These are phyloP conservation scores for Chrysanthemum lavandulifolium DNA, from an alignment of 129 eudicot species.

Conservation along the genomic window DNA sequence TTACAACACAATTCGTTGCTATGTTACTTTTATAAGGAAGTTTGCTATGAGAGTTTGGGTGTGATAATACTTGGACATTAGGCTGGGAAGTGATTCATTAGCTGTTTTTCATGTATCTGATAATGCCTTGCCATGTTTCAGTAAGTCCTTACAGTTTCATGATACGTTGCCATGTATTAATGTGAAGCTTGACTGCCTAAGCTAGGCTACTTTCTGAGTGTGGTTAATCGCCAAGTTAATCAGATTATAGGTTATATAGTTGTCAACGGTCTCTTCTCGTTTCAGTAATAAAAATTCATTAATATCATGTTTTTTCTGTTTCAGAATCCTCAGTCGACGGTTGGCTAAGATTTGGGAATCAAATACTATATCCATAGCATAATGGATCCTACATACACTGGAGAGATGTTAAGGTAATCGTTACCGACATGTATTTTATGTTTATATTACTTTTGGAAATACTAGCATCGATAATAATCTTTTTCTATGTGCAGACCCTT, in stretches of 20 bases:
- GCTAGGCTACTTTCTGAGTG: too few species aligned
- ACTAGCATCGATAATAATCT: background rate
- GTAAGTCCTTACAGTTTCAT: too few species aligned
- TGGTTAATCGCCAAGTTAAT: too few species aligned
- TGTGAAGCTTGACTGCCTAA: too few species aligned
- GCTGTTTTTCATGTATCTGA: too few species aligned
- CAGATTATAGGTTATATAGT: too few species aligned
- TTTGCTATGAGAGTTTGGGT: background rate
- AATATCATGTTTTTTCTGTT: background rate
- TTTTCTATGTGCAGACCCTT: conserved; percentile 2
- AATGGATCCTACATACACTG: conserved; percentile 64
- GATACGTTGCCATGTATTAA: too few species aligned
- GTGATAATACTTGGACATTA: too few species aligned
- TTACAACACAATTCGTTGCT: background rate
- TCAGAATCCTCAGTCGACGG: background rate
- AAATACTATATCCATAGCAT: background rate
- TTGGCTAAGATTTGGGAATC: conserved; percentile 11
- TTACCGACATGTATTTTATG: background rate
- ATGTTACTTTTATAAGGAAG: background rate
- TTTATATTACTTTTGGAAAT: background rate
- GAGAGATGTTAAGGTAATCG: conserved; percentile 48
- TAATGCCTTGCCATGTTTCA: too few species aligned
- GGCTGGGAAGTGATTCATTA: too few species aligned
- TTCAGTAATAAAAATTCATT: background rate
- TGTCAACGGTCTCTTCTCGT: too few species aligned